phyloP scores from a whole-genome alignment of 2,329 filamentous ascomycete species.

The Cercospora sesami region DNA sequence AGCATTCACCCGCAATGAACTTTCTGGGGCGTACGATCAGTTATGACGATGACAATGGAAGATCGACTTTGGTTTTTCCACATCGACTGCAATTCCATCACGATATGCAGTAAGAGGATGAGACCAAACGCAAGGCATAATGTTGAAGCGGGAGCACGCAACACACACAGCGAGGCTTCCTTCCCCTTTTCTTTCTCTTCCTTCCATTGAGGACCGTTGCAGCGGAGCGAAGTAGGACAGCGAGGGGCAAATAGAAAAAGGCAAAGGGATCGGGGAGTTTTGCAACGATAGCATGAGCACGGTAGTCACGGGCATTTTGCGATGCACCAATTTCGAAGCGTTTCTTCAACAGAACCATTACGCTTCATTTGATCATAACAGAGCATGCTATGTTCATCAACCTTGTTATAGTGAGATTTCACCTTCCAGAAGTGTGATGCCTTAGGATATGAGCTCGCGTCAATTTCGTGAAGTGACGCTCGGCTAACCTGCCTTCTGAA shows the following conservation, averaged over 20 bases:
- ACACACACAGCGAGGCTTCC: background rate
- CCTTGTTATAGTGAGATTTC: background rate
- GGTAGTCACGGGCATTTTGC: conserved; percentile 2
- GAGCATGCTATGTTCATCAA: background rate
- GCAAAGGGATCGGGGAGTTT: background rate
- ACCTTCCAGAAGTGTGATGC: background rate
- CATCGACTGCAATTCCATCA: background rate
- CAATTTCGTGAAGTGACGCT: conserved; percentile 2
- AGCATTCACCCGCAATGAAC: background rate
- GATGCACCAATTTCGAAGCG: background rate
- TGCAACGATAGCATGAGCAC: conserved; percentile 6
- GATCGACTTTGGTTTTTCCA: background rate
- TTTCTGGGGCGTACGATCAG: background rate
- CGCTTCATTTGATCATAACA: background rate
- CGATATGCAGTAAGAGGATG: background rate
- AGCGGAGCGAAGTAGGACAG: background rate
- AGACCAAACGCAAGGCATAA: background rate
- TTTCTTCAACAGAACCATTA: conserved; percentile 20
- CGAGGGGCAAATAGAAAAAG: background rate
- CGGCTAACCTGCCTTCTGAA: background rate
- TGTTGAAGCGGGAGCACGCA: background rate
- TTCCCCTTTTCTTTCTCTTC: background rate
- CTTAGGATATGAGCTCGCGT: background rate
- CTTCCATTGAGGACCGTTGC: background rate
- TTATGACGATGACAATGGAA: background rate